Percentiles rank a stretch among this genome's conserved stretches.
These are phyloP conservation scores for Stevia rebaudiana DNA, from an alignment of 140 eudicot species.

Conservation along the genomic window DNA sequence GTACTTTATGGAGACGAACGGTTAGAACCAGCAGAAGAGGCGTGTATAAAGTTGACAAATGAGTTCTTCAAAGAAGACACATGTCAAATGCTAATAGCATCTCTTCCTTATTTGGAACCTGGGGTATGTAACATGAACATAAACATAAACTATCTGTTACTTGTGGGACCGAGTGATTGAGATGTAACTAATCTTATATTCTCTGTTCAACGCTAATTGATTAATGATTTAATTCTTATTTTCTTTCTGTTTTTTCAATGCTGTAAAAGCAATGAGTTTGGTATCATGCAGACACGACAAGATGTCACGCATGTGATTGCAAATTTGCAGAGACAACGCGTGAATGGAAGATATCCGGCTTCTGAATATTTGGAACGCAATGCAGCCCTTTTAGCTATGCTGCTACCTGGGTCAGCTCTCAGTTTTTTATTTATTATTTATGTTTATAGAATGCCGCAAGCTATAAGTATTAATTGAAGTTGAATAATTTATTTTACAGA, in stretches of 20 bases:
- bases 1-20: slow-evolving; percentile 64
- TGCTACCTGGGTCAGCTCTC: slow-evolving; percentile 62
- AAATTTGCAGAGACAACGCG: slow-evolving; percentile 72
- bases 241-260: slow-evolving; percentile 7
- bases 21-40: slow-evolving; percentile 62
- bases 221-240: neutral
- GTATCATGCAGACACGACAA: slow-evolving; percentile 62
- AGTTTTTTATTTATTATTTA: too few species aligned
- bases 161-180: slow-evolving; percentile 2
- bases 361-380: slow-evolving; percentile 71
- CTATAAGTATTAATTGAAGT: neutral
- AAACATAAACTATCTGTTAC: neutral
- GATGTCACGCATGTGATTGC: slow-evolving; percentile 80
- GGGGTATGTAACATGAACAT: slow-evolving; percentile 51
- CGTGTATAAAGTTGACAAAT: slow-evolving; percentile 69
- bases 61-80: slow-evolving; percentile 67
- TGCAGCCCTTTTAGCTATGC: slow-evolving; percentile 45
- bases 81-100: slow-evolving; percentile 43
- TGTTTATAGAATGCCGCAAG: neutral
- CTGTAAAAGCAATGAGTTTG: slow-evolving; percentile 26
- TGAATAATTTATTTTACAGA: neutral
- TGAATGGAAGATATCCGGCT: slow-evolving; percentile 55
- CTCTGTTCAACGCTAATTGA: neutral
- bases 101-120: slow-evolving; percentile 60
- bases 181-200: slow-evolving; percentile 4